Evolutionary conservation across 345 rosid species (phyloP), one percentile per base, ranked within the genome.

Genomic region (Clarkia xantiana): DNA sequence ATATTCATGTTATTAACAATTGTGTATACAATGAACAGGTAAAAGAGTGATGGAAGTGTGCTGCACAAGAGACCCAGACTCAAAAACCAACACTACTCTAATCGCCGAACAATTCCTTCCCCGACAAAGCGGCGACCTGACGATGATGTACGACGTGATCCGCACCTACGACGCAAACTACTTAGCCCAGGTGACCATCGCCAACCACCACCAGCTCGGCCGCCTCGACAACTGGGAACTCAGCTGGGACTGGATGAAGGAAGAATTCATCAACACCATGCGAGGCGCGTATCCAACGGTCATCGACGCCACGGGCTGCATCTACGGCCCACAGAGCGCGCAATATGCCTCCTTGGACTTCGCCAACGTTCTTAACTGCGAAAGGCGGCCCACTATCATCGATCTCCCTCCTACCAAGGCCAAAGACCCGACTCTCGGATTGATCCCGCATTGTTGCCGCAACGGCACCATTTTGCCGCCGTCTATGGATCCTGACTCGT

Each of bases 221-320:
- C 88, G 97, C 18, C 86, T 90, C 7, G 97, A 90, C 62, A 74
- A 82, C 60, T 90, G 97, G 97, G 69, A 80, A 49, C 66, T 90
- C 50, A 90, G 95, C 66, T 90, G 83, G 67, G 91, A 90, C 55
- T 90, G 97, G 97, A 90, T 74, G 82, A 66, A 62, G 40, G 84
- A 77, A 25, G 97, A 90, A 52, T 90, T 90, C 52, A 82, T 90
- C 60, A 25, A 60, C n/a, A 11, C 72, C 40, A 80, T 90, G 94
- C 82, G 73, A 65, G 97, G 97, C 14, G 97, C 94, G 9, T 90
- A 86, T 69, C 94, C 97, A 2, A 59, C 39, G 15, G 61, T 74
- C 23, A 79, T 84, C 25, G 95, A 86, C 62, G 76, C 97, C 2
- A 47, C 90, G 0, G 80, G 71, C 42, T 90, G 97, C 62, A 45